phyloP scores from a whole-genome alignment of 192 early-diverging fungal genomes.

The Entomortierella beljakovae region DNA sequence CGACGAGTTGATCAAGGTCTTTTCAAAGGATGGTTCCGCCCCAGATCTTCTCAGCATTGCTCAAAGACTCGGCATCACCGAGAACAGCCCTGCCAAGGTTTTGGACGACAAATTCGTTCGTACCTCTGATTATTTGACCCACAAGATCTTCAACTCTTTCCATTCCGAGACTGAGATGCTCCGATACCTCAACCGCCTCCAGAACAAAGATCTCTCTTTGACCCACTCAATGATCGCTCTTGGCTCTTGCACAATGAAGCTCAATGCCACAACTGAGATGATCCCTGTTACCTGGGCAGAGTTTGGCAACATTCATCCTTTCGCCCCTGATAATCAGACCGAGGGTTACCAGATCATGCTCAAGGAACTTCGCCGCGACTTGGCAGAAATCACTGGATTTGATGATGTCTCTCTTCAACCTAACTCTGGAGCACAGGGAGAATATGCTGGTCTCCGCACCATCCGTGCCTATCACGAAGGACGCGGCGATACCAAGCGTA shows the following conservation, averaged over 20 bases:
- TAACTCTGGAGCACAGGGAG: constrained; percentile 99
- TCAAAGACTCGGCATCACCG: constrained; percentile 64
- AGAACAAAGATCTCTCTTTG: constrained; percentile 98
- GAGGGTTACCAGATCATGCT: constrained; percentile 93
- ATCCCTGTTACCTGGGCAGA: constrained; percentile 99
- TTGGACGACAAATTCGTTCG: constrained; percentile 76
- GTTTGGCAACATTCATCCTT: constrained; percentile 95
- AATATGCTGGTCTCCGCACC: constrained; percentile 95
- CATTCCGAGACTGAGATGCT: constrained; percentile 99
- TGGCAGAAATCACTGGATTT: constrained; percentile 94
- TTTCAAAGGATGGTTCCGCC: constrained; percentile 72
- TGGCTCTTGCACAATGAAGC: constrained; percentile 99
- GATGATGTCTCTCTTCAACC: constrained; percentile 95
- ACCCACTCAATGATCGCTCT: constrained; percentile 99
- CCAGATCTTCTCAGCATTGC: constrained; percentile 57
- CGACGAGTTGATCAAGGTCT: constrained; percentile 80
- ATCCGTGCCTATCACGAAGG: constrained; percentile 95
- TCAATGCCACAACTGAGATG: constrained; percentile 99
- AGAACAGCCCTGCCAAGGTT: constrained; percentile 59
- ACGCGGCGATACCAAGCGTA: constrained; percentile 84
- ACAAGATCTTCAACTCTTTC: constrained; percentile 95
- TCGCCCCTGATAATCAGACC: constrained; percentile 95
- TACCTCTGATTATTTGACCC: constrained; percentile 82
- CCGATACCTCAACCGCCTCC: constrained; percentile 93
- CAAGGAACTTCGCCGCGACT: constrained; percentile 88